A percentile compares a stretch with the other conserved stretches of the same genome.
Evolutionary conservation across 768 basidiomycete species (phyloP).

Genomic region (Boletus tylopilopsis): DNA sequence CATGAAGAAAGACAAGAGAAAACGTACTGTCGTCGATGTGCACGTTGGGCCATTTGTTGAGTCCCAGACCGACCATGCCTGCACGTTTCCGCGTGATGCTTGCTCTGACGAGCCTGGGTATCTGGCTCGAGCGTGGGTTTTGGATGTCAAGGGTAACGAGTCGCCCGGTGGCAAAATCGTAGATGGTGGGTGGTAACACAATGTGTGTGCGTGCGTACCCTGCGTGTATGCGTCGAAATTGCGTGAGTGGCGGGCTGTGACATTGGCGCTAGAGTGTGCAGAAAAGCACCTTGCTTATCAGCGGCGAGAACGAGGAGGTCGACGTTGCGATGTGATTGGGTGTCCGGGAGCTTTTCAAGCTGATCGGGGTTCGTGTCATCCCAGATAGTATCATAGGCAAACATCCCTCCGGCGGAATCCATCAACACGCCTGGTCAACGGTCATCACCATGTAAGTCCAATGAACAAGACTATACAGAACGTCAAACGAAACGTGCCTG

Average conservation of each 20-base stretch:
- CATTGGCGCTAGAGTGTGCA: background rate
- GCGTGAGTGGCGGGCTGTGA: background rate
- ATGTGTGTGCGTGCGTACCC: constrained; percentile 31
- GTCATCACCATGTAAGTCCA: background rate
- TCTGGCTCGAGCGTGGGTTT: constrained; percentile 50
- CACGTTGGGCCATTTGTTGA: constrained; percentile 59
- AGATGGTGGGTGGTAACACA: constrained; percentile 54
- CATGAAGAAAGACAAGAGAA: too few species aligned
- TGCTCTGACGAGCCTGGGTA: constrained; percentile 46
- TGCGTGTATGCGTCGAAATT: background rate
- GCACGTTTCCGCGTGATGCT: constrained; percentile 46
- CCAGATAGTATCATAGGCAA: constrained; percentile 38
- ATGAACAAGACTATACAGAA: too few species aligned
- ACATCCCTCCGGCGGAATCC: constrained; percentile 42
- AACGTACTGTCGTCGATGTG: constrained; percentile 42
- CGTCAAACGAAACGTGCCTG: constrained; percentile 29
- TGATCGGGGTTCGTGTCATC: constrained; percentile 44
- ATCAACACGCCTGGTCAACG: constrained; percentile 34
- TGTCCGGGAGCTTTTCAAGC: constrained; percentile 41
- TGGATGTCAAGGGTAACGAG: constrained; percentile 42
- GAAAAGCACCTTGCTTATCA: constrained; percentile 27
- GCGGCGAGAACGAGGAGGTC: constrained; percentile 46
- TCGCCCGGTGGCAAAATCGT: constrained; percentile 44
- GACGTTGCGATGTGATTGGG: constrained; percentile 43
- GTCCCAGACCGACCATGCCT: constrained; percentile 54